These are phyloP conservation scores for Rhizodiscina lignyota DNA, from an alignment of 495 filamentous ascomycete species.

Conservation along the genomic window DNA sequence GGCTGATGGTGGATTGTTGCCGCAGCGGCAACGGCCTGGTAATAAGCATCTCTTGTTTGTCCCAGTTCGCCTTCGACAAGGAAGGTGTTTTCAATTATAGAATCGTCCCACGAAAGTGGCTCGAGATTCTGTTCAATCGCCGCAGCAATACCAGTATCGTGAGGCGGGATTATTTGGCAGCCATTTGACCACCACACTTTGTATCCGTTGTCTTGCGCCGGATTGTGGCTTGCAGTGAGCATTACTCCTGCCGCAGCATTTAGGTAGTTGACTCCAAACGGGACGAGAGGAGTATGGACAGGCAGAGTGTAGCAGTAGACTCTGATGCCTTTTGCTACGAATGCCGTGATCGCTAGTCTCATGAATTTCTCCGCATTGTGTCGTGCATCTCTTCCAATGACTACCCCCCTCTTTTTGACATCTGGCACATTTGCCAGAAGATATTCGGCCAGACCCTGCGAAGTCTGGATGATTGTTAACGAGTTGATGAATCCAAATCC, in stretches of 20 bases:
- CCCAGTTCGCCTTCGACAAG: constrained; percentile 26
- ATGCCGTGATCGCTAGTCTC: constrained; percentile 44
- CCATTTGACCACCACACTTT: constrained; percentile 60
- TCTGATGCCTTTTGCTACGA: constrained; percentile 40
- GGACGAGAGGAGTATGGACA: constrained; percentile 51
- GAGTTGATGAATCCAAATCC: constrained; percentile 56
- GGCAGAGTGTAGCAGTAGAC: constrained; percentile 41
- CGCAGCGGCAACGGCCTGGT: constrained; percentile 10
- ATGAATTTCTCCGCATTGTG: constrained; percentile 52
- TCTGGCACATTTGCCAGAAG: constrained; percentile 26
- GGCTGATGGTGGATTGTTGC: neutral
- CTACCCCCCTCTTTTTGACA: constrained; percentile 27
- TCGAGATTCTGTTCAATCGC: constrained; percentile 41
- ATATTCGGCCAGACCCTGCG: constrained; percentile 52
- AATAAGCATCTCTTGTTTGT: constrained; percentile 13
- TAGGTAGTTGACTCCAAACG: constrained; percentile 42
- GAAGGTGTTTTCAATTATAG: constrained; percentile 23
- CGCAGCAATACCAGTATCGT: constrained; percentile 42
- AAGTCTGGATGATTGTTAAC: constrained; percentile 55
- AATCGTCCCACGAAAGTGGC: constrained; percentile 34
- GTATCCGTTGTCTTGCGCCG: constrained; percentile 54
- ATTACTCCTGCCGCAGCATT: constrained; percentile 49
- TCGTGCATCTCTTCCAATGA: constrained; percentile 53
- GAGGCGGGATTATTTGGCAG: constrained; percentile 52
- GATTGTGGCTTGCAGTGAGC: constrained; percentile 61